Conservation (phyloP, 306 rosid genomes). For the Prunus campanulata region DNA sequence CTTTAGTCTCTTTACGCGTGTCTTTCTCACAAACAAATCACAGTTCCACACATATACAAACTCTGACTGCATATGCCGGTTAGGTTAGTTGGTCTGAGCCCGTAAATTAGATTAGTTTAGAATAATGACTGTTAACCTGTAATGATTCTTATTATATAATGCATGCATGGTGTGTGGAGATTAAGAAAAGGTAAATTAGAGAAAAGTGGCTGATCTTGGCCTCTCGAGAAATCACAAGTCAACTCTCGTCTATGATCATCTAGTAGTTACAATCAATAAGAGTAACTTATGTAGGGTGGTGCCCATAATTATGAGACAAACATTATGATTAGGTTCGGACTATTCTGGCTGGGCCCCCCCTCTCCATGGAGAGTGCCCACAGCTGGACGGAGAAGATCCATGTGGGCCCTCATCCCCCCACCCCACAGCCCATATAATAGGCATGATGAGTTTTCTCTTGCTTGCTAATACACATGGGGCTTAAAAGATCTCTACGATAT, state of each 20-base stretch:
- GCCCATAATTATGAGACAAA: slow-evolving; percentile 44
- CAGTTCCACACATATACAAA: too few relatives aligned
- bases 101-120: too few relatives aligned
- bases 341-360: slow-evolving; percentile 24
- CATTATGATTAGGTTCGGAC: slow-evolving; percentile 47
- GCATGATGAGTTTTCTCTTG: slow-evolving; percentile 1
- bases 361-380: slow-evolving; percentile 16
- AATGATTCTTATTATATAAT: not conserved
- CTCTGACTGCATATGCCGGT: too few relatives aligned
- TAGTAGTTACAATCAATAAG: slow-evolving; percentile 30
- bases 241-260: slow-evolving; percentile 28
- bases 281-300: slow-evolving; percentile 13
- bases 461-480: not conserved
- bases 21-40: too few relatives aligned
- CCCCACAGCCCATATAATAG: slow-evolving; percentile 9
- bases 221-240: slow-evolving; percentile 21
- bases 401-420: slow-evolving; percentile 33
- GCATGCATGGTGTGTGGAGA: not conserved
- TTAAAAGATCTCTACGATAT: slow-evolving; percentile 6
- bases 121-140: too few relatives aligned
- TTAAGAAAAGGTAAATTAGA: not conserved
- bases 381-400: slow-evolving; percentile 50
- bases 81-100: too few relatives aligned
- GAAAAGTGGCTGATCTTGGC: not conserved
- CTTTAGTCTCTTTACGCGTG: too few relatives aligned